phyloP scores from a whole-genome alignment of 257 asterid genomes.

The Parsonsia alboflavescens region DNA sequence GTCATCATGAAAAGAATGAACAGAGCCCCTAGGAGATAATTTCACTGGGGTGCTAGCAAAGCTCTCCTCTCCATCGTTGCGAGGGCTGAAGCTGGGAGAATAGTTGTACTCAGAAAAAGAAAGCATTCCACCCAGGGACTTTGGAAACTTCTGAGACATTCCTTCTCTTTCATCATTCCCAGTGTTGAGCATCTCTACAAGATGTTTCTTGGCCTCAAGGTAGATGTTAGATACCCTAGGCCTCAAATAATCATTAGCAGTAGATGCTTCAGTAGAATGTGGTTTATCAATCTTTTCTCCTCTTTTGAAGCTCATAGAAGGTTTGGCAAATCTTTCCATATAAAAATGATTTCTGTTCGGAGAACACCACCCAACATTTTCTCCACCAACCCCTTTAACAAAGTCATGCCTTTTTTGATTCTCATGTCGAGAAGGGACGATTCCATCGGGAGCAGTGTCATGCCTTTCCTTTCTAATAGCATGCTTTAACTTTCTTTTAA shows the following conservation, averaged over 20 bases:
- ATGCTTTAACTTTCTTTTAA: constrained; percentile 75
- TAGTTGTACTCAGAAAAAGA: constrained; percentile 57
- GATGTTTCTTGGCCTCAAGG: constrained; percentile 85
- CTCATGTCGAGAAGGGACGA: constrained; percentile 25
- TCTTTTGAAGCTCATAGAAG: constrained; percentile 43
- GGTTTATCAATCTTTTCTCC: constrained; percentile 39
- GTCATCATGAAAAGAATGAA: constrained; percentile 24
- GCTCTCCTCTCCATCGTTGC: constrained; percentile 38
- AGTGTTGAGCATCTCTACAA: constrained; percentile 62
- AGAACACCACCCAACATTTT: constrained; percentile 70
- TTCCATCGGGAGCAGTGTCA: constrained; percentile 31
- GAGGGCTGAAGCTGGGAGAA: constrained; percentile 63
- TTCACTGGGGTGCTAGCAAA: constrained; percentile 39
- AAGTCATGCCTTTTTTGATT: constrained; percentile 34
- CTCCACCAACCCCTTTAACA: constrained; percentile 47
- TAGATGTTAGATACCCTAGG: constrained; percentile 57
- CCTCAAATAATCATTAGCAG: constrained; percentile 23
- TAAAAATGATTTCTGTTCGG: constrained; percentile 90
- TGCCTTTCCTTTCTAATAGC: constrained; percentile 79
- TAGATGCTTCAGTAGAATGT: constrained; percentile 29
- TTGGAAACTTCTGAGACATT: constrained; percentile 38
- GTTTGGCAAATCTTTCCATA: constrained; percentile 56
- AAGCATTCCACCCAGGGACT: constrained; percentile 73
- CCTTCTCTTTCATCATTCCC: constrained; percentile 43
- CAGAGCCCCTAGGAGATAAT: constrained; percentile 36